Evolutionary conservation across 371 early-diverging fungal species (phyloP).

Genomic region (Mortierella sp.): DNA sequence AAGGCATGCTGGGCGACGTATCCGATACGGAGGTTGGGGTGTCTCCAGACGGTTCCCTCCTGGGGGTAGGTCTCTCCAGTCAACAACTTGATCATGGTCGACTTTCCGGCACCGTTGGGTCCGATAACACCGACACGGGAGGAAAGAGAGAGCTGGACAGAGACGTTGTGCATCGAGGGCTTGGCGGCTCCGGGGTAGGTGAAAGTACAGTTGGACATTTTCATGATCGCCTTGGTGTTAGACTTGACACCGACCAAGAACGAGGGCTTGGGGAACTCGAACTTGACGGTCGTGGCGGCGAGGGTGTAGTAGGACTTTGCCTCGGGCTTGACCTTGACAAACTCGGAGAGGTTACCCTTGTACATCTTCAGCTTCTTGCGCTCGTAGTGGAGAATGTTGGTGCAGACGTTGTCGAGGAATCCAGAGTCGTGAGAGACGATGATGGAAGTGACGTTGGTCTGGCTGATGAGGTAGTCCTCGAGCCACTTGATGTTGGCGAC

Average conservation of each 20-base stretch:
- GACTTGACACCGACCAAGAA: slow-evolving; percentile 82
- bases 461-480: slow-evolving; percentile 81
- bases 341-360: slow-evolving; percentile 78
- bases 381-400: slow-evolving; percentile 85
- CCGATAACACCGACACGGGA: slow-evolving; percentile 89
- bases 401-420: slow-evolving; percentile 87
- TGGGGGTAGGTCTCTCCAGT: slow-evolving; percentile 80
- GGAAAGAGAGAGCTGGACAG: slow-evolving; percentile 76
- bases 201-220: slow-evolving; percentile 76
- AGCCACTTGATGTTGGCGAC: slow-evolving; percentile 88
- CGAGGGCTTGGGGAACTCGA: slow-evolving; percentile 82
- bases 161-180: slow-evolving; percentile 73
- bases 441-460: slow-evolving; percentile 84
- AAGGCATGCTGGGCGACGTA: slow-evolving; percentile 94
- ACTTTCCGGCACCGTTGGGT: slow-evolving; percentile 88
- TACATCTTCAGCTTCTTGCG: slow-evolving; percentile 77
- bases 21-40: slow-evolving; percentile 83
- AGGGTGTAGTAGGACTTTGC: slow-evolving; percentile 81
- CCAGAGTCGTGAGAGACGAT: slow-evolving; percentile 93
- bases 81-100: slow-evolving; percentile 87
- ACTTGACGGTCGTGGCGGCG: slow-evolving; percentile 75
- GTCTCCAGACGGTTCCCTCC: slow-evolving; percentile 77
- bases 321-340: slow-evolving; percentile 70
- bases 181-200: slow-evolving; percentile 77
- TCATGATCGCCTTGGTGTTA: slow-evolving; percentile 83